Base-by-base conservation (phyloP, 2,329 filamentous ascomycete species). In the Monilinia aucupariae region DNA sequence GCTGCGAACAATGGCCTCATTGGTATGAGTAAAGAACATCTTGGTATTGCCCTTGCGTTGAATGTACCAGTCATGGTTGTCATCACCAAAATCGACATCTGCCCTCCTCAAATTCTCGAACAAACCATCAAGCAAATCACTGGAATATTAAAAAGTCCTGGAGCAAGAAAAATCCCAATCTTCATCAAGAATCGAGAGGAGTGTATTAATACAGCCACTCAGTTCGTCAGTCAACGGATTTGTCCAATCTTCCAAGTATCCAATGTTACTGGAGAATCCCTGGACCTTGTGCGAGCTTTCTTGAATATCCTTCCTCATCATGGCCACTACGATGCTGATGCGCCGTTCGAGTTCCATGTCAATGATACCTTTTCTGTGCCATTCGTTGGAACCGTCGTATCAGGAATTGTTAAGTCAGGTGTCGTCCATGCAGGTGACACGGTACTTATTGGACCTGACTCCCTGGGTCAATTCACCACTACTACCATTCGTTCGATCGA, bases 351-450 rank as follows among this genome's bases (percentile, higher is more conserved):
- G 74, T 97, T 97, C 70, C 88, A 96, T 65, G 84, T 99, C 68
- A 99, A 97, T 73, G 94, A 99, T 74, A 97, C 91, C 0, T 99
- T 97, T 81, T 97, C 92, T 0, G 94, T 99, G 5, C 94, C 94
- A 2, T 96, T 96, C 75, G 92, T 96, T 0, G 94, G 94, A 15
- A 99, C 94, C 0, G 94, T 99, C 0, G 92, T 99, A 1, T 94
- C 91, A 43, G 94, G 94, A 0, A 92, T 99, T 41, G 87, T 97
- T 66, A 96, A 96, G 71, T 85, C 87, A 1, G 89, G 93, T 0
- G 87, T 96, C 1, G 84, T 96, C 20, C 94, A 97, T 73, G 85
- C 90, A 0, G 93, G 93, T n/a, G 94, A 99, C 72, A 86, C 82
- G 9, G 87, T 99, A 5, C 81, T 96, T 45, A 85, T 99, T 32